A percentile compares a stretch with the other conserved stretches of the same genome.
phyloP scores from a whole-genome alignment of 2,329 filamentous ascomycete genomes.

The Huntiella abstrusa region DNA sequence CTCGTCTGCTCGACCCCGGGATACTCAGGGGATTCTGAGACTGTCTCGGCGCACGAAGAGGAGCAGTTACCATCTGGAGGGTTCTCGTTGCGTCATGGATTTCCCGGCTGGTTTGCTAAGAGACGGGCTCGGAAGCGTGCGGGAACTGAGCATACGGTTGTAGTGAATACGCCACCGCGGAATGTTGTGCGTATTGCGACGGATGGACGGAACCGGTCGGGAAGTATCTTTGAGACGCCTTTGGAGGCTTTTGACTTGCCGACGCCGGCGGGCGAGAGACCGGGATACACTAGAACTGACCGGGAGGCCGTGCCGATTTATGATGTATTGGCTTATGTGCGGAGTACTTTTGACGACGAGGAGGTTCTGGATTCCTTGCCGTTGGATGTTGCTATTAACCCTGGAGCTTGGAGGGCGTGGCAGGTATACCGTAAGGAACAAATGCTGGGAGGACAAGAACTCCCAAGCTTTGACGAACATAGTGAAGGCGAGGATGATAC shows the following conservation, averaged over 20 bases:
- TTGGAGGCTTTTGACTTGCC: slow-evolving; percentile 1
- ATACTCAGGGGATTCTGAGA: slow-evolving; percentile 57
- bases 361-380: slow-evolving; percentile 60
- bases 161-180: slow-evolving; percentile 10
- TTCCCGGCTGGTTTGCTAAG: slow-evolving; percentile 72
- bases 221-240: slow-evolving; percentile 10
- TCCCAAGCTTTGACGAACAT: background rate
- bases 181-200: slow-evolving; percentile 5
- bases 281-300: slow-evolving; percentile 24
- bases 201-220: slow-evolving; percentile 1
- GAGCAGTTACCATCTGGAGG: slow-evolving; percentile 72
- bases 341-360: slow-evolving; percentile 63
- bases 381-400: slow-evolving; percentile 67
- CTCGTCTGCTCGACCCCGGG: slow-evolving; percentile 85
- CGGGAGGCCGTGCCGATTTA: slow-evolving; percentile 34
- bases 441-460: slow-evolving; percentile 21
- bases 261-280: slow-evolving; percentile 14
- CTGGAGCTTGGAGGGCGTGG: slow-evolving; percentile 91
- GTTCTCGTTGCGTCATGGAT: slow-evolving; percentile 79
- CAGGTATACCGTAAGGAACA: slow-evolving; percentile 39
- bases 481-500: slow-evolving; percentile 6
- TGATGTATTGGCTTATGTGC: slow-evolving; percentile 62
- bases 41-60: slow-evolving; percentile 66
- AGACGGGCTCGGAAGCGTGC: slow-evolving; percentile 27
- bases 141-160: slow-evolving; percentile 14